phyloP scores from a whole-genome alignment of 2,329 filamentous ascomycete species.

The Trichoderma endophyticum region DNA sequence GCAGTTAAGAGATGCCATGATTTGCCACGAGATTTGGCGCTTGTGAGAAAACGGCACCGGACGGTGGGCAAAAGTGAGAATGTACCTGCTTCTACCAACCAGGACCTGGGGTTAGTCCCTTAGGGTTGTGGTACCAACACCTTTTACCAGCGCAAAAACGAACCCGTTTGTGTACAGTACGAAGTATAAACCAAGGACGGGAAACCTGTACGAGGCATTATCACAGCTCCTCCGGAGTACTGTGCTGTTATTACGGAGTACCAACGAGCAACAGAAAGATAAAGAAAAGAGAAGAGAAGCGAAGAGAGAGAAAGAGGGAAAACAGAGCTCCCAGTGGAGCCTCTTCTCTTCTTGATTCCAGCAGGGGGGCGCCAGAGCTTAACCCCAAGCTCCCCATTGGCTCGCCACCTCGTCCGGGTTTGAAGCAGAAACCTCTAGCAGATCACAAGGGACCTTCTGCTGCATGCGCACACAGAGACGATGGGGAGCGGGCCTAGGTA shows the following conservation, averaged over 20 bases:
- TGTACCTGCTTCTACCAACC: slow-evolving; percentile 6
- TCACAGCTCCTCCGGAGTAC: not conserved
- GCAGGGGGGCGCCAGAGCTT: slow-evolving; percentile 19
- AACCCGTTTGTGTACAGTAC: not conserved
- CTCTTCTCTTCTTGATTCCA: not conserved
- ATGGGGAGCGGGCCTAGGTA: not conserved
- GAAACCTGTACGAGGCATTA: not conserved
- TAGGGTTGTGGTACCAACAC: not conserved
- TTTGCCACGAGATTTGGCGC: slow-evolving; percentile 17
- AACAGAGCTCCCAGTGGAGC: slow-evolving; percentile 11
- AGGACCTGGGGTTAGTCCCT: not conserved
- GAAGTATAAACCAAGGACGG: not conserved
- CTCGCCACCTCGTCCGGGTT: not conserved
- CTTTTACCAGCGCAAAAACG: not conserved
- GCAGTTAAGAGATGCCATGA: slow-evolving; percentile 6
- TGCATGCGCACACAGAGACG: not conserved
- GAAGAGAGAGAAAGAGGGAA: not conserved
- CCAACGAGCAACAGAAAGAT: not conserved
- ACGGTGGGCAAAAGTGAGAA: not conserved
- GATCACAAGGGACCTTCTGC: slow-evolving; percentile 23
- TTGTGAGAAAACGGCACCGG: slow-evolving; percentile 3
- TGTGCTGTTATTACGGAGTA: not conserved
- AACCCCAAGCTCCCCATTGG: slow-evolving; percentile 23
- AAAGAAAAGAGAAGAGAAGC: not conserved
- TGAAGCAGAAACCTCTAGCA: slow-evolving; percentile 16